Conservation (phyloP, 768 basidiomycete genomes). For the Coprinopsis sp. region DNA sequence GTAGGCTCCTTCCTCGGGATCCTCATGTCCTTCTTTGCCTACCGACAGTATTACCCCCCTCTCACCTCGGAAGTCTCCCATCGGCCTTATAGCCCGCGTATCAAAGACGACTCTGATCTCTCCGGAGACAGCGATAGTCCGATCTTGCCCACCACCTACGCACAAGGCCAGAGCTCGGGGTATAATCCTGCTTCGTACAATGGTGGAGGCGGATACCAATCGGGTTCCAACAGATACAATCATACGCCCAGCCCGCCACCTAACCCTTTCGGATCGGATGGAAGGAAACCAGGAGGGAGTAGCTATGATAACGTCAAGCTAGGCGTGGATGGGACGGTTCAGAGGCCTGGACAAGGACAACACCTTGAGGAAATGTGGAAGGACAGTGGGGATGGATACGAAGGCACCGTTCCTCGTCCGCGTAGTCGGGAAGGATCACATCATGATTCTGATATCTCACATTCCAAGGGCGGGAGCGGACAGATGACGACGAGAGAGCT, state of each 20-base stretch:
- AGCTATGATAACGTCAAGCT: constrained; percentile 26
- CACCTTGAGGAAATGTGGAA: constrained; percentile 11
- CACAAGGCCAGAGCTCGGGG: constrained; percentile 12
- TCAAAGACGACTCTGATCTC: constrained; percentile 29
- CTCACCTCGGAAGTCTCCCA: constrained; percentile 60
- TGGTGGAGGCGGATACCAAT: too few species aligned
- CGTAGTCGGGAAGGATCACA: background rate
- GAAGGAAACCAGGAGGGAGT: constrained; percentile 6
- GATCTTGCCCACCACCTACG: constrained; percentile 40
- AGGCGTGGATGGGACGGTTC: constrained; percentile 27
- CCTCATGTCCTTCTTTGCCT: constrained; percentile 64
- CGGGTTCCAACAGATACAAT: too few species aligned
- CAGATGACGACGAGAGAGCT: too few species aligned
- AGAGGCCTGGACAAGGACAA: constrained; percentile 20
- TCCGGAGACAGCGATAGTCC: constrained; percentile 2
- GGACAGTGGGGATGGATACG: constrained; percentile 6
- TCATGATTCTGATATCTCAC: too few species aligned
- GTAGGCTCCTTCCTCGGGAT: constrained; percentile 76
- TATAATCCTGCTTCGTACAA: background rate
- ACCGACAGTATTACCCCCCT: constrained; percentile 82
- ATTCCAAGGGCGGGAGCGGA: too few species aligned
- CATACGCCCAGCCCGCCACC: too few species aligned
- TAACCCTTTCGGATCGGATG: constrained; percentile 2
- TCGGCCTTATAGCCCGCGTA: constrained; percentile 68
- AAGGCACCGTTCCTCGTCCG: constrained; percentile 4